Evolutionary conservation across 140 eudicot species (phyloP), one percentile per base, ranked within the genome.

Genomic region (Flaveria floridana): DNA sequence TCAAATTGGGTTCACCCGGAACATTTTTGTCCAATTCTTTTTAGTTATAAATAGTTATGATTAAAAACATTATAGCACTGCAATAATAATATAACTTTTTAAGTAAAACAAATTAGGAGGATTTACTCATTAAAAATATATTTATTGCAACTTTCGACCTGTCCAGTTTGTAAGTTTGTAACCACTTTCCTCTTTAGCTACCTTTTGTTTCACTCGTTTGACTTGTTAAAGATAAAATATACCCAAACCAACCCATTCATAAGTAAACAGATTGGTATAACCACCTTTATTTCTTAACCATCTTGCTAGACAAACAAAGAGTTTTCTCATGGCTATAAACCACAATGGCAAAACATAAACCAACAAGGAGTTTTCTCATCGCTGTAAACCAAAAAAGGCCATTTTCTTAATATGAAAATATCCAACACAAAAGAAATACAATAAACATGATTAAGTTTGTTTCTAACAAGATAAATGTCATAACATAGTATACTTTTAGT

Each of bases 361-460:
- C 41, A 34, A 59, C 46, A 75, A 4, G 37, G 68, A 72, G 19
- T 57, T 72, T 57, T 18, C 34, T 1, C 7, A 2, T 41, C 53
- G 9, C 7, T 30, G 10, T 6, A 50, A 4, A 34, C 20, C 42
- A 18, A 7, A 10, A 62, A 75, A 6, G 73, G 56, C 37, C 65
- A 30, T 20, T 50, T 50, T 65, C 26, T 42, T 64, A 53, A 16
- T 28, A 74, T 61, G 18, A 61, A 61, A 61, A 61, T 26, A 61
- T 42, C 18, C 67, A 14, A 44, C 68, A 65, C 55, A 75, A 74
- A 73, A 26, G 18, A 67, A 44, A 57, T 34, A 73, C 67, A 47
- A 9, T 62, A 10, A 51, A 68, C 48, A 39, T 46, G 66, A 50
- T 21, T 34, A 41, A 71, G 58, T 68, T 68, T 74, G 47, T 46